A percentile compares a stretch with the other conserved stretches of the same genome.
Conservation (phyloP, 2,329 filamentous ascomycete genomes). For the Alternaria alternata region DNA sequence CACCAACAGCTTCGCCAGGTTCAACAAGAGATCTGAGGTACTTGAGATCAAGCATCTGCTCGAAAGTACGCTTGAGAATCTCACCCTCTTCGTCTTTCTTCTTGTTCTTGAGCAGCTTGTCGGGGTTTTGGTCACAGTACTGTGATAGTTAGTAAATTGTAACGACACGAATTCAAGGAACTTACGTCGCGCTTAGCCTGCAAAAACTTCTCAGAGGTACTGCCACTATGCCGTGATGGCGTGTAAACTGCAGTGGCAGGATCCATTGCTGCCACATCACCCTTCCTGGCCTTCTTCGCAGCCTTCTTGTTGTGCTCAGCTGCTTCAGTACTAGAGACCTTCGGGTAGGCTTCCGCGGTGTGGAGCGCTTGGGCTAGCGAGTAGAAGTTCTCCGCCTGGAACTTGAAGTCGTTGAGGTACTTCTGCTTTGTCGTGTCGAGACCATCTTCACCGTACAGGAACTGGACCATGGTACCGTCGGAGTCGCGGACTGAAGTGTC, state of each 20-base stretch:
- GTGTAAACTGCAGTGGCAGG: conserved; percentile 77
- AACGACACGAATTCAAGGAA: not conserved
- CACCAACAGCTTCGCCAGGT: conserved; percentile 94
- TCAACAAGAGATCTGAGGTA: conserved; percentile 93
- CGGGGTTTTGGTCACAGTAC: conserved; percentile 80
- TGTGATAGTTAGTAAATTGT: conserved; percentile 40
- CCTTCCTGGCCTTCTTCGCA: conserved; percentile 82
- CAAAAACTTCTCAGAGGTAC: conserved; percentile 88
- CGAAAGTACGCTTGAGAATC: conserved; percentile 71
- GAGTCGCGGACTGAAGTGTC: conserved; percentile 94
- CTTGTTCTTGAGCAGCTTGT: conserved; percentile 67
- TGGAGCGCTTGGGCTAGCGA: conserved; percentile 81
- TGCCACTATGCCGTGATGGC: conserved; percentile 80
- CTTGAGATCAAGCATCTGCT: conserved; percentile 86
- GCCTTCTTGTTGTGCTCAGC: conserved; percentile 67
- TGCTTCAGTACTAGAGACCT: conserved; percentile 72
- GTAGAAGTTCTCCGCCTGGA: conserved; percentile 83
- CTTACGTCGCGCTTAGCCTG: conserved; percentile 68
- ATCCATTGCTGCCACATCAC: conserved; percentile 72
- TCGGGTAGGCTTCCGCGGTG: conserved; percentile 64
- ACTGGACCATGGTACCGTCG: conserved; percentile 92
- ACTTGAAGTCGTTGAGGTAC: conserved; percentile 88
- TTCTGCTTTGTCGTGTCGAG: conserved; percentile 94
- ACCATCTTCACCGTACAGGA: conserved; percentile 95
- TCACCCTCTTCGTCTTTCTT: conserved; percentile 61